Conservation (phyloP, 2,329 filamentous ascomycete genomes). For the Fusarium sp. region DNA sequence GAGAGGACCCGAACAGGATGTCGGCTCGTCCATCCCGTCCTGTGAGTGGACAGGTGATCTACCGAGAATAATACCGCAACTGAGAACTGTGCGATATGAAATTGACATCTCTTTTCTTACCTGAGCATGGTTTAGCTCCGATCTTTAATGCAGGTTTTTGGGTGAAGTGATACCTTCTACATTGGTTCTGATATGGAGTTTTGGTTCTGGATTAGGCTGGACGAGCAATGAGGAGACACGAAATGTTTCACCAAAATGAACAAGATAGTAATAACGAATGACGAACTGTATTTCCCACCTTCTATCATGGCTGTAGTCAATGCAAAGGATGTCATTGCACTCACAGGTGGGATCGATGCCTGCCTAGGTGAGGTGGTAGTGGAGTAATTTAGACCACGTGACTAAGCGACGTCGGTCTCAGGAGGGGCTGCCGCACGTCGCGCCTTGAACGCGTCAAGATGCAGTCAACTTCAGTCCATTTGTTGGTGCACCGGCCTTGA, state of each 20-base stretch:
- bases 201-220: not conserved
- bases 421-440: constrained; percentile 33
- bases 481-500: constrained; percentile 16
- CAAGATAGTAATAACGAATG: constrained; percentile 1
- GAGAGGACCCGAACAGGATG: not conserved
- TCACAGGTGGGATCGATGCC: no score
- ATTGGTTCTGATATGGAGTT: constrained; percentile 9
- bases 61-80: constrained; percentile 3
- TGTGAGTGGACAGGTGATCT: constrained; percentile 4
- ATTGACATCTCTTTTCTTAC: not conserved
- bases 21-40: constrained; percentile 10
- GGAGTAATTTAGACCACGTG: constrained; percentile 35
- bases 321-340: not conserved
- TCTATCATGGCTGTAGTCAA: no score
- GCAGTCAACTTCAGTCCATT: constrained; percentile 24
- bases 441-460: constrained; percentile 41
- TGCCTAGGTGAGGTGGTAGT: not conserved
- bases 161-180: not conserved
- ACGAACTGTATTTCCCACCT: not conserved
- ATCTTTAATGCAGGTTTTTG: not conserved
- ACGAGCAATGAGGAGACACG: not conserved
- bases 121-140: not conserved
- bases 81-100: not conserved
- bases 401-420: constrained; percentile 31
- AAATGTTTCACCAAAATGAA: not conserved